A percentile compares a stretch with the other conserved stretches of the same genome.
These are phyloP conservation scores for Candida montana DNA, from an alignment of 805 yeast species.

Conservation along the genomic window DNA sequence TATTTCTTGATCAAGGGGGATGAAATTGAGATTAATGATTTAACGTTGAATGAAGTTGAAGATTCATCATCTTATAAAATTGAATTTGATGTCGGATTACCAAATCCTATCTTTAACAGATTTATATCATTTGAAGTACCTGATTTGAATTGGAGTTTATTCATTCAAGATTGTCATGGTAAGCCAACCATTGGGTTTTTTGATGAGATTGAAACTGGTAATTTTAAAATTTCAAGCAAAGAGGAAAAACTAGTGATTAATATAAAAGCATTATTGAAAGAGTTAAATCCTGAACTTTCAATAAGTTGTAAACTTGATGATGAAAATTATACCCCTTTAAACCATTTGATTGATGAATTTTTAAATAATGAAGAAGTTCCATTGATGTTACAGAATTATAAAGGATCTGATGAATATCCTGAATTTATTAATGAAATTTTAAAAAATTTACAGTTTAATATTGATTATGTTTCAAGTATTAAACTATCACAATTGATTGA, in stretches of 20 bases:
- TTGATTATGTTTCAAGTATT: conserved; percentile 14
- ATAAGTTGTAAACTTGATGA: conserved; percentile 9
- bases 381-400: conserved; percentile 14
- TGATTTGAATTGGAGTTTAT: conserved; percentile 30
- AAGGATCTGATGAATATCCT: conserved; percentile 20
- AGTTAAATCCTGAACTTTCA: conserved; percentile 4
- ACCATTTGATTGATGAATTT: conserved; percentile 10
- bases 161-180: conserved; percentile 32
- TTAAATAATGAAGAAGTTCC: conserved; percentile 18
- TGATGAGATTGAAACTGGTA: conserved; percentile 8
- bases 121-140: conserved; percentile 29
- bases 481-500: conserved; percentile 23
- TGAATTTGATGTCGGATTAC: conserved; percentile 16
- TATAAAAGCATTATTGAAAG: conserved; percentile 8
- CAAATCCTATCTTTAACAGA: conserved; percentile 20
- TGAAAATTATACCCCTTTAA: conserved; percentile 14
- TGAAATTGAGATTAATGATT: conserved; percentile 21
- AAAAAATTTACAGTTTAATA: conserved; percentile 10
- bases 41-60: conserved; percentile 16
- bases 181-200: conserved; percentile 27
- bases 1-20: conserved; percentile 18
- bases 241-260: conserved; percentile 11
- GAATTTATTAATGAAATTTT: conserved; percentile 19
- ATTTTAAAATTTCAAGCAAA: conserved; percentile 14
- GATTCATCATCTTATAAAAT: conserved; percentile 17